A percentile compares a stretch with the other conserved stretches of the same genome.
phyloP scores from a whole-genome alignment of 2,329 filamentous ascomycete genomes.

The Cryphonectria naterciae region DNA sequence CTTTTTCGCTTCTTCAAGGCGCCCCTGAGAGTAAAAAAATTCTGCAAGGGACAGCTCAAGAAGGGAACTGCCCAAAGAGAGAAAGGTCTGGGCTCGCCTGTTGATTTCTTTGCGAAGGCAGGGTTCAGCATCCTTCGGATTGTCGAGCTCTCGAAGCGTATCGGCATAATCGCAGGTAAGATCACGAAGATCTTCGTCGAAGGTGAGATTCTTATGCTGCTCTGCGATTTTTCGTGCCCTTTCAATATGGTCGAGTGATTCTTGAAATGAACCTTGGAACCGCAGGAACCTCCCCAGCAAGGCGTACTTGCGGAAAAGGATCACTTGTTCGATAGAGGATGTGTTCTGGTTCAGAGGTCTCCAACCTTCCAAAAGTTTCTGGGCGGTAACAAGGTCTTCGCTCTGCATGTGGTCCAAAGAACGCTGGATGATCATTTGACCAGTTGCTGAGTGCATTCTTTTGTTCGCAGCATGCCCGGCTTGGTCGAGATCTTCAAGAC shows the following conservation, averaged over 20 bases:
- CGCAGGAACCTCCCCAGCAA: neutral
- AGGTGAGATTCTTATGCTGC: neutral
- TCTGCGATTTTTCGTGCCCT: neutral
- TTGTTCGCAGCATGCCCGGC: neutral
- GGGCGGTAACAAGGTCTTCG: neutral
- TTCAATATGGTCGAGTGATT: neutral
- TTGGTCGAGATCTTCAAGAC: neutral
- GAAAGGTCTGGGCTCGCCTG: neutral
- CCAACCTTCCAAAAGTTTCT: neutral
- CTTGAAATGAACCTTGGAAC: neutral
- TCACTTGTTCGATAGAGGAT: neutral
- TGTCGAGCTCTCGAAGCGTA: neutral
- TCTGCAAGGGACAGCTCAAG: neutral
- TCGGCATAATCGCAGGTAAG: slow-evolving; percentile 12
- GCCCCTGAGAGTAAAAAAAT: neutral
- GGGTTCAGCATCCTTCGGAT: neutral
- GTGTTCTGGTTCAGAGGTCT: neutral
- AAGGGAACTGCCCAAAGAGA: neutral
- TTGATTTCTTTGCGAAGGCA: neutral
- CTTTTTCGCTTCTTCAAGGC: neutral
- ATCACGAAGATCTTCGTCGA: slow-evolving; percentile 8
- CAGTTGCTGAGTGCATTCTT: neutral
- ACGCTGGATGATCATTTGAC: neutral
- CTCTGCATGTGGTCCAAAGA: neutral
- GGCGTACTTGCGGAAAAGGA: neutral